These are phyloP conservation scores for Hymenoscyphus albidus DNA, from an alignment of 2,329 filamentous ascomycete species.

Conservation along the genomic window DNA sequence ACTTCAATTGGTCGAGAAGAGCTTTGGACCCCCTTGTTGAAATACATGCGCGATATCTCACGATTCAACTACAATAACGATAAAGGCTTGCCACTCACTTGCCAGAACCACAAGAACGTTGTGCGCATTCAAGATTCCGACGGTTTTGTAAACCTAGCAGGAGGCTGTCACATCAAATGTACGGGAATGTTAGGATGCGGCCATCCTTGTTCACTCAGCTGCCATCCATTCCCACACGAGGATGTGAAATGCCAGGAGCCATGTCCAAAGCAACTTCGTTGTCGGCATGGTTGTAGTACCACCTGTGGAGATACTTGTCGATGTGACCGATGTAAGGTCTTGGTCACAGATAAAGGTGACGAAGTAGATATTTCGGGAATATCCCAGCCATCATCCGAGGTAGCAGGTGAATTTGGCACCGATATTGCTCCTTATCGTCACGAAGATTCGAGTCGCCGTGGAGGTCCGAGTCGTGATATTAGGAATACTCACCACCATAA, in stretches of 20 bases:
- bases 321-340: conserved; percentile 19
- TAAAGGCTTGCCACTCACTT: conserved; percentile 58
- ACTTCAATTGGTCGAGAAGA: conserved; percentile 20
- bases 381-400: too few species aligned
- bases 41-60: conserved; percentile 40
- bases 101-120: conserved; percentile 52
- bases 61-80: conserved; percentile 28
- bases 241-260: conserved; percentile 25
- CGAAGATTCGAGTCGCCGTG: too few species aligned
- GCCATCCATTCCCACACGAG: conserved; percentile 32
- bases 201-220: conserved; percentile 30
- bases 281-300: conserved; percentile 32
- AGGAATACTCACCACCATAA: too few species aligned
- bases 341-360: background rate
- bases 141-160: conserved; percentile 50
- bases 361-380: background rate
- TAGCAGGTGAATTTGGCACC: too few species aligned
- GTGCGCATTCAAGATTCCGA: conserved; percentile 49
- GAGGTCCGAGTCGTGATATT: too few species aligned
- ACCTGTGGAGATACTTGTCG: conserved; percentile 27
- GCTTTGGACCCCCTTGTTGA: conserved; percentile 35
- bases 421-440: too few species aligned
- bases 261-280: conserved; percentile 24
- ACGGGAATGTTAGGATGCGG: conserved; percentile 32
- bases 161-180: conserved; percentile 50